Base-by-base conservation (phyloP, 345 rosid genomes). In the Carallia brachiata region DNA sequence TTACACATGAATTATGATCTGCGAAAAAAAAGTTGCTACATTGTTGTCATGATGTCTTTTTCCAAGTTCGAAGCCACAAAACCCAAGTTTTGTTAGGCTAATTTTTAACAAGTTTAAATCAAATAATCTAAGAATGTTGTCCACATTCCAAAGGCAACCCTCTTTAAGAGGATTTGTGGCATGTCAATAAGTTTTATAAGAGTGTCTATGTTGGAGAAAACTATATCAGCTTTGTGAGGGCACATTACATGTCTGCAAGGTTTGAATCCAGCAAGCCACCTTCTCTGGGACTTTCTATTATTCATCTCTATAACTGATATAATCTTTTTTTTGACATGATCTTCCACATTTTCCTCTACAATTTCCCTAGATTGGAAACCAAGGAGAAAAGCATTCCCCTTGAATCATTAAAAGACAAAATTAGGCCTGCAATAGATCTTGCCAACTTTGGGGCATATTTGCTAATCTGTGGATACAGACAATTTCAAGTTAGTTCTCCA, bases 371-470 rank as follows among this genome's bases (percentile, higher is more conserved):
- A 67, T 70, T 78, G 84, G 72, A 87, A 77, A 6, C 96, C 97
- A 54, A 95, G 90, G 78, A 95, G 88, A 81, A 54, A 86, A 52
- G 75, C 99, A 95, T 78, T 95, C 91, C 71, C 75, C 87, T 84
- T 77, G 90, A 73, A 92, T 92, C 96, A 19, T 80, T 77, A 7
- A 96, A 92, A 31, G 92, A 83, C 77, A 84, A 66, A 60, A 95
- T 84, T 65, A 95, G 88, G 66, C 93, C 91, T 40, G 96, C 82
- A 52, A 89, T 77, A 69, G 96, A 83, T 77, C 82, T 92, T 70
- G 99, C 92, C 70, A 95, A 93, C 78, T 84, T 94, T 71, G 99
- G 96, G 52, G 88, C 97, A 75, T 90, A 82, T 73, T 86, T 82
- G 82, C 87, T 80, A 74, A 85, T 87, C 97, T 95, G 82, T 61